These are phyloP conservation scores for Skeletonema menzelii DNA, from an alignment of 108 stramenopile species.

Conservation along the genomic window DNA sequence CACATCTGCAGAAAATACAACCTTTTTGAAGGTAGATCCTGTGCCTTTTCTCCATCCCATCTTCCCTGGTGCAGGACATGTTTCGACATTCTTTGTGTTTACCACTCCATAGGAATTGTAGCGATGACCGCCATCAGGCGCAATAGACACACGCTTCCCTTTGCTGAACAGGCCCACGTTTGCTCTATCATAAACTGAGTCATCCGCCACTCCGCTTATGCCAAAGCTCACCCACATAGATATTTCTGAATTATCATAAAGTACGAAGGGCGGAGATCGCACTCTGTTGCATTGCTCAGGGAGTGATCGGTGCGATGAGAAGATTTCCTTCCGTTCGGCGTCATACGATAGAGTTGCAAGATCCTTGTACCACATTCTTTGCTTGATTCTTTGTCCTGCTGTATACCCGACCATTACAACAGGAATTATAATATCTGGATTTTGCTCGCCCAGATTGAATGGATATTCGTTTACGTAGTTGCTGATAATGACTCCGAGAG, in stretches of 20 bases:
- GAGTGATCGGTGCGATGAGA: background rate
- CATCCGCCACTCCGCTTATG: background rate
- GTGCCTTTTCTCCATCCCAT: background rate
- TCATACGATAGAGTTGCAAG: background rate
- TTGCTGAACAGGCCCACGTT: background rate
- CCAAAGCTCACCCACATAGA: background rate
- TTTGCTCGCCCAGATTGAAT: background rate
- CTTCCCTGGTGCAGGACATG: background rate
- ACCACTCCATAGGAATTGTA: background rate
- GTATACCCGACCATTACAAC: background rate
- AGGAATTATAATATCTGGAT: background rate
- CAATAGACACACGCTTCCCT: background rate
- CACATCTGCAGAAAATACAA: background rate
- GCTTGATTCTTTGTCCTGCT: background rate
- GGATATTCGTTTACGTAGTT: background rate
- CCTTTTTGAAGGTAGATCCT: background rate
- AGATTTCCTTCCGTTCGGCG: background rate
- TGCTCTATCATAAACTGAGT: background rate
- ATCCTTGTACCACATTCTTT: background rate
- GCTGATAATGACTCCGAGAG: background rate
- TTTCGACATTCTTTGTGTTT: background rate
- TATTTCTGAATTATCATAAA: background rate
- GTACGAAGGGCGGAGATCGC: background rate
- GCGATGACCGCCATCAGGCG: background rate
- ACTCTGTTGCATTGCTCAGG: background rate